Percentiles rank a stretch among this genome's conserved stretches.
These are phyloP conservation scores for Lentinula sp. DNA, from an alignment of 768 basidiomycete genomes.

Conservation along the genomic window DNA sequence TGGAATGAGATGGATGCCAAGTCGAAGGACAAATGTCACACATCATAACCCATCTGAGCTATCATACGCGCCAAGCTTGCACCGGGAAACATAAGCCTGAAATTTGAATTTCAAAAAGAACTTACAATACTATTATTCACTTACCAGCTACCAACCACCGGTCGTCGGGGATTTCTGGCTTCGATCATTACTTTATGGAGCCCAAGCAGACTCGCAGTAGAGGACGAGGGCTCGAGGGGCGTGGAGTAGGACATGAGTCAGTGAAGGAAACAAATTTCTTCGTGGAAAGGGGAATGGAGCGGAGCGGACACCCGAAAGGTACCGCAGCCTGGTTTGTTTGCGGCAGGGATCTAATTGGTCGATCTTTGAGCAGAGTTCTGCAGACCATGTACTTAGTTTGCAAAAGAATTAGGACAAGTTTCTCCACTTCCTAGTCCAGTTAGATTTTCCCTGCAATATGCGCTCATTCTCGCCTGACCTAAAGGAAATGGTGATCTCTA, in stretches of 20 bases:
- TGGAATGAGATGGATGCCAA: background rate
- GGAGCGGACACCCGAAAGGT: background rate
- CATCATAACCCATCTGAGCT: slow-evolving; percentile 29
- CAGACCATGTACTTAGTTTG: background rate
- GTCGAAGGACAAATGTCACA: background rate
- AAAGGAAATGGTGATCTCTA: background rate
- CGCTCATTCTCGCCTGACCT: background rate
- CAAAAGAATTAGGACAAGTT: background rate
- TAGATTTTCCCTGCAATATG: background rate
- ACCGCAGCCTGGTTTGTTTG: background rate
- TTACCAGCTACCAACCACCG: slow-evolving; percentile 8
- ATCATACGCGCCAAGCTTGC: slow-evolving; percentile 29
- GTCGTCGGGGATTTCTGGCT: slow-evolving; percentile 7
- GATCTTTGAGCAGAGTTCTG: background rate
- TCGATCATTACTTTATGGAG: slow-evolving; percentile 8
- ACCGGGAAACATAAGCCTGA: slow-evolving; percentile 41
- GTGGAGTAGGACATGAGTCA: slow-evolving; percentile 5
- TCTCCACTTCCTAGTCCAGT: background rate
- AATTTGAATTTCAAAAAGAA: slow-evolving; percentile 17
- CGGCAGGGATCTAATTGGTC: background rate
- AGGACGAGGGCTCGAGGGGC: background rate
- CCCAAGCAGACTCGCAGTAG: slow-evolving; percentile 3
- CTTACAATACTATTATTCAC: too few relatives aligned
- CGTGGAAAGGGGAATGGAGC: background rate
- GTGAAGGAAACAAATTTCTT: background rate